Evolutionary conservation across 306 rosid genomes (phyloP).

Genomic region (Quercus mongolica): DNA sequence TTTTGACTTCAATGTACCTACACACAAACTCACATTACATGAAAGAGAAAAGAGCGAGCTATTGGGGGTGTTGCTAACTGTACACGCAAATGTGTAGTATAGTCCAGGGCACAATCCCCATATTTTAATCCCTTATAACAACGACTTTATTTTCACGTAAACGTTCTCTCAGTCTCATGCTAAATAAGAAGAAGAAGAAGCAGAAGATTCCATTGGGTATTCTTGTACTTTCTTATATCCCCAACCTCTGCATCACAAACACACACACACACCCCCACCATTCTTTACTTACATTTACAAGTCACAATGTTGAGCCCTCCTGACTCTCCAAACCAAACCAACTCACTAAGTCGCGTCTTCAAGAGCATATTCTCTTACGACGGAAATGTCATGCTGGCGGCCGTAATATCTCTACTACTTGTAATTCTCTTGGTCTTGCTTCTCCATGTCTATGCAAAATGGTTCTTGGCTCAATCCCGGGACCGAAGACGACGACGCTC

Average conservation of each 20-base stretch:
- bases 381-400: conserved; percentile 80
- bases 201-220: conserved; percentile 9
- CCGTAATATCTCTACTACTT: conserved; percentile 67
- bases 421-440: conserved; percentile 89
- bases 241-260: neutral
- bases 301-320: conserved; percentile 33
- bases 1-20: conserved; percentile 44
- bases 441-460: conserved; percentile 85
- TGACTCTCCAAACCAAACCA: conserved; percentile 19
- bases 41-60: conserved; percentile 2
- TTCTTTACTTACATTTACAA: neutral
- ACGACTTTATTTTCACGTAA: conserved; percentile 42
- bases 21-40: neutral
- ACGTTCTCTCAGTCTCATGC: neutral
- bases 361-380: conserved; percentile 67
- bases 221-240: neutral
- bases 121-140: conserved; percentile 19
- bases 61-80: conserved; percentile 14
- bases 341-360: conserved; percentile 37
- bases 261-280: neutral
- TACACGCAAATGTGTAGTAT: conserved; percentile 54
- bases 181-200: conserved; percentile 7
- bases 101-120: conserved; percentile 23
- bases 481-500: conserved; percentile 45
- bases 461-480: conserved; percentile 68